Base-by-base conservation (phyloP, 2,329 filamentous ascomycete species). In the Fusarium transvaalense region DNA sequence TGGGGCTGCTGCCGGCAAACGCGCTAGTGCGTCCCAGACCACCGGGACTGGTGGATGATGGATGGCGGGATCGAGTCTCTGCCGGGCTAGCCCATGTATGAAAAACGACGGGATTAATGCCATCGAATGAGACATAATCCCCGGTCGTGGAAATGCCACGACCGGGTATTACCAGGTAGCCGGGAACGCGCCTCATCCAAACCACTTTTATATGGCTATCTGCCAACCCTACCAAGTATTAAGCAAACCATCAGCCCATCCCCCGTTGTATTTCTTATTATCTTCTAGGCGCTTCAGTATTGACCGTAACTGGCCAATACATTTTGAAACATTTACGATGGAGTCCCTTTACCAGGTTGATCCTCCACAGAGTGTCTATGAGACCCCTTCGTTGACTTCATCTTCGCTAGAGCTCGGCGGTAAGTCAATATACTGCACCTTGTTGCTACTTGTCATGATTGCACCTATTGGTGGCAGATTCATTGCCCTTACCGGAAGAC, bases 81-180 rank as follows among this genome's bases (percentile, higher is more conserved):
- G 34, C 48, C 48, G 37, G 23, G 17, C 17, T 14, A 52, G 48
- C 25, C 37, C 25, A 39, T 41, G 6, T 41, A 13, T 41, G 48
- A 52, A 32, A 52, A 52, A 13, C n/a, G 37, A 29, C 35, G 48
- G 48, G 35, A 52, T 52, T 41, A 52, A 52, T 52, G 37, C 37
- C 48, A 52, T 32, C n/a, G n/a, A 38, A 38, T 38, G 46, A 50
- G 46, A 50, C 46, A 35, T 50, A 50, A 50, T 50, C 8, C 15
- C 46, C 46, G 46, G 46, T 37, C 34, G 34, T 50, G 46, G 34
- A 23, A 17, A 8, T 7, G 46, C 46, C 34, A 21, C 10, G n/a
- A 52, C 48, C 25, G 9, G 48, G 37, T 39, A 34, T 52, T 25
- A 34, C 27, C 37, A 52, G 37, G 48, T 39, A 52, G 48, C 48